A percentile compares a stretch with the other conserved stretches of the same genome.
phyloP scores from a whole-genome alignment of 1,284 basidiomycete genomes.

The Gomphus bonarii region DNA sequence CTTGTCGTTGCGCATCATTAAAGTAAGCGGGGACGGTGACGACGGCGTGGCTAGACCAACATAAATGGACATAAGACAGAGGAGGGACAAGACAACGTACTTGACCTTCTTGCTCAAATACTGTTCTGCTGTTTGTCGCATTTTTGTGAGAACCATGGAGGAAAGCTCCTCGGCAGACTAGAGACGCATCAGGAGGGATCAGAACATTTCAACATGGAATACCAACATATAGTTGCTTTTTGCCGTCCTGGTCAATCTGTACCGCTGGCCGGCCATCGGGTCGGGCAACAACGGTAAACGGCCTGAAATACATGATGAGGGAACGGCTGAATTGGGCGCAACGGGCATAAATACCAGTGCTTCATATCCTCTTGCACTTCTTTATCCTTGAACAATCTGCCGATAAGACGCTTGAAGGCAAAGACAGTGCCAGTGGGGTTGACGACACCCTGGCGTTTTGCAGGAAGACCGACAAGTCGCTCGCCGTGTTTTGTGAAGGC shows the following conservation, averaged over 20 bases:
- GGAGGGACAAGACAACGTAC: conserved; percentile 37
- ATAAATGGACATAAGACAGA: not conserved
- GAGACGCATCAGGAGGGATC: conserved; percentile 1
- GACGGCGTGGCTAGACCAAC: conserved; percentile 53
- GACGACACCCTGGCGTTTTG: conserved; percentile 95
- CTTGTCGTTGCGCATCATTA: conserved; percentile 98
- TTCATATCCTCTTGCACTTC: conserved; percentile 89
- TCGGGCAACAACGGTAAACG: conserved; percentile 73
- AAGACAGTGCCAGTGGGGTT: conserved; percentile 93
- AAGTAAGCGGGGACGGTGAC: conserved; percentile 98
- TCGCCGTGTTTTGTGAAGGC: conserved; percentile 96
- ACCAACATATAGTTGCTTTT: conserved; percentile 58
- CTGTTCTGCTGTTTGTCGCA: conserved; percentile 91
- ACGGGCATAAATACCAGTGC: conserved; percentile 51
- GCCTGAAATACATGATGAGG: conserved; percentile 32
- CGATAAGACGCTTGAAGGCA: conserved; percentile 95
- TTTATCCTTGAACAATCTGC: conserved; percentile 86
- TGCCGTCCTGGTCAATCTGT: conserved; percentile 71
- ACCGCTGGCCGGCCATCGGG: conserved; percentile 64
- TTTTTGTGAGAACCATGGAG: conserved; percentile 84
- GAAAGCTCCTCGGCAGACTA: conserved; percentile 77
- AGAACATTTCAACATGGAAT: conserved; percentile 4
- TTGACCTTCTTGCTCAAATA: conserved; percentile 91
- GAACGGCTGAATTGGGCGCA: not conserved
- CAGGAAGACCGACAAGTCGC: conserved; percentile 90